These are phyloP conservation scores for Diospyros lotus DNA, from an alignment of 148 eudicot species.

Conservation along the genomic window DNA sequence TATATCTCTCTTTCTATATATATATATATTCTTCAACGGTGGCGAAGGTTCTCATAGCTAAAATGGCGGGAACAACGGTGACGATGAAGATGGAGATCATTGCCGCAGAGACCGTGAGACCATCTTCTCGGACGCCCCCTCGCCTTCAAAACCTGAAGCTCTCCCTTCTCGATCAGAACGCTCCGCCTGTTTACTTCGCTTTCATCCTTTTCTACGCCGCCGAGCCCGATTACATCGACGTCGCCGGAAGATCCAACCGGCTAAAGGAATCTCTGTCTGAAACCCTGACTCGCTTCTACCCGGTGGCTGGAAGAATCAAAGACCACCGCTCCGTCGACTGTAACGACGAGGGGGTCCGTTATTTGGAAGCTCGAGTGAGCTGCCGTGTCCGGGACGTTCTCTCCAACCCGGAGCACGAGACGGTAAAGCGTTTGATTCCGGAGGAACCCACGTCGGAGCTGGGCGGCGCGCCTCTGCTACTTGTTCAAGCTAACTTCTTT, in stretches of 20 bases:
- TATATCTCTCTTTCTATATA: too few species aligned
- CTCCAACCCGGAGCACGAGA: slow-evolving; percentile 6
- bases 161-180: not conserved
- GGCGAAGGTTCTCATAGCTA: too few species aligned
- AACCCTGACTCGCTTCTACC: slow-evolving; percentile 6
- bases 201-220: not conserved
- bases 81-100: not conserved
- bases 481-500: slow-evolving; percentile 16
- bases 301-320: slow-evolving; percentile 12
- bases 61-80: too few species aligned
- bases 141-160: not conserved
- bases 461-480: not conserved
- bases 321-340: slow-evolving; percentile 13
- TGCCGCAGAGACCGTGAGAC: not conserved
- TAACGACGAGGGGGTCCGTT: slow-evolving; percentile 21
- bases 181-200: not conserved
- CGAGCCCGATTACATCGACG: too few species aligned
- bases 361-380: slow-evolving; percentile 14
- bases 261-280: slow-evolving; percentile 11
- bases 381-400: not conserved
- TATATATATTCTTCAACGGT: too few species aligned
- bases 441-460: not conserved
- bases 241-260: not conserved
- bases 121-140: not conserved
- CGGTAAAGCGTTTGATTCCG: slow-evolving; percentile 3